Conservation (phyloP, 2,329 filamentous ascomycete species). For the Aspergillus bombycis region DNA sequence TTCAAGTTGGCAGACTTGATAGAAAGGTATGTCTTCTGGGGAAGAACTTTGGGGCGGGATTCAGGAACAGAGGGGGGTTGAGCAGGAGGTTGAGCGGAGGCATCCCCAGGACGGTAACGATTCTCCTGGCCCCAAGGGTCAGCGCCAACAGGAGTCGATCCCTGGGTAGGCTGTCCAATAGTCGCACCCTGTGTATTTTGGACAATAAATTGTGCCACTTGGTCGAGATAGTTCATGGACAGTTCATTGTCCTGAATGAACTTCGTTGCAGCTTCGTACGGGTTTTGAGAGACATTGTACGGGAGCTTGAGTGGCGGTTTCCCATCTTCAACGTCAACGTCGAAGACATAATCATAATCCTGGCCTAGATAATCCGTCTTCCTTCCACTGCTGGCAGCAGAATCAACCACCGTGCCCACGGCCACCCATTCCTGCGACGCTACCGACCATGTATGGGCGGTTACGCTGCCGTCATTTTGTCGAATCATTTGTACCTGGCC, state of each 20-base stretch:
- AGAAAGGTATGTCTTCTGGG: conserved; percentile 76
- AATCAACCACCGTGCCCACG: conserved; percentile 92
- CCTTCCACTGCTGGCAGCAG: conserved; percentile 78
- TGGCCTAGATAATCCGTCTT: conserved; percentile 79
- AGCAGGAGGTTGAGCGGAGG: conserved; percentile 38
- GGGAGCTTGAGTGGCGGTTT: conserved; percentile 92
- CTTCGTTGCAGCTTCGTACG: conserved; percentile 86
- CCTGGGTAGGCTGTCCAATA: conserved; percentile 64
- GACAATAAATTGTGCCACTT: conserved; percentile 89
- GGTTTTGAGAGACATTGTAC: conserved; percentile 89
- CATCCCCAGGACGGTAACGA: conserved; percentile 75
- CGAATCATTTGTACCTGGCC: conserved; percentile 93
- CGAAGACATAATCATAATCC: conserved; percentile 95
- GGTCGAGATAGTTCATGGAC: conserved; percentile 83
- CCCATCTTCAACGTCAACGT: conserved; percentile 93
- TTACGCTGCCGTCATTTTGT: conserved; percentile 78
- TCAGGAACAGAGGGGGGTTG: conserved; percentile 36
- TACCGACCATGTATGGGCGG: conserved; percentile 84
- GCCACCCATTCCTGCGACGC: conserved; percentile 76
- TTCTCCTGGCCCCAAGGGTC: conserved; percentile 80
- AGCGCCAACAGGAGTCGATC: conserved; percentile 51
- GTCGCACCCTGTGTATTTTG: conserved; percentile 86
- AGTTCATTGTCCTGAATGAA: conserved; percentile 90
- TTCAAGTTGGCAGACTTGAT: conserved; percentile 73
- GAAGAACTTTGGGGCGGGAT: conserved; percentile 64